Conservation (phyloP, 768 basidiomycete species). For the Udeniomyces megalosporus region DNA sequence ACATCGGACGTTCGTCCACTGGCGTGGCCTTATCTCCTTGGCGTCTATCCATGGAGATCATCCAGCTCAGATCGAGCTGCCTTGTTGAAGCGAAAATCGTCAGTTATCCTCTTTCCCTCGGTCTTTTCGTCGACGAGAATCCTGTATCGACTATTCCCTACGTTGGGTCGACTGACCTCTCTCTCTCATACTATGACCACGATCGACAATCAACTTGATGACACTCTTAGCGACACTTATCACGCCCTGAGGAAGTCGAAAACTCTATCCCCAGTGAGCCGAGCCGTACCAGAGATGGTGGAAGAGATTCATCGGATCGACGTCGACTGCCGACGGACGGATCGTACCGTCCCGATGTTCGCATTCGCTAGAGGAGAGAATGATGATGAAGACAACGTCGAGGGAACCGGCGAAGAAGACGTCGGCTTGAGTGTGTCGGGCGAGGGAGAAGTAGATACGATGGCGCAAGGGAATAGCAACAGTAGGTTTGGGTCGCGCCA, state of each 20-base stretch:
- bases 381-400: conserved; percentile 45
- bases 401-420: conserved; percentile 22
- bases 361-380: conserved; percentile 29
- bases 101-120: background rate
- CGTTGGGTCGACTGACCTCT: too few relatives aligned
- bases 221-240: conserved; percentile 34
- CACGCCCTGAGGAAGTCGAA: conserved; percentile 5
- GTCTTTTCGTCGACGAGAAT: background rate
- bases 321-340: conserved; percentile 92
- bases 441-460: too few relatives aligned
- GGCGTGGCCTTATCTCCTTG: too few relatives aligned
- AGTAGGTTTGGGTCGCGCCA: too few relatives aligned
- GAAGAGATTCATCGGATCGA: conserved; percentile 56
- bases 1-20: too few relatives aligned
- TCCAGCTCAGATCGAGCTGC: too few relatives aligned
- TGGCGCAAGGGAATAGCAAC: too few relatives aligned
- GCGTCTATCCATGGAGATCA: too few relatives aligned
- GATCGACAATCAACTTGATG: too few relatives aligned
- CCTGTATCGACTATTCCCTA: too few relatives aligned
- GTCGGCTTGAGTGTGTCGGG: conserved; percentile 23
- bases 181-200: too few relatives aligned
- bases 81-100: background rate
- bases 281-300: conserved; percentile 2
- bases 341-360: conserved; percentile 83
- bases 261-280: background rate